Percentiles rank a stretch among this genome's conserved stretches.
These are phyloP conservation scores for Jackrogersella multiformis DNA, from an alignment of 495 filamentous ascomycete genomes.

Conservation along the genomic window DNA sequence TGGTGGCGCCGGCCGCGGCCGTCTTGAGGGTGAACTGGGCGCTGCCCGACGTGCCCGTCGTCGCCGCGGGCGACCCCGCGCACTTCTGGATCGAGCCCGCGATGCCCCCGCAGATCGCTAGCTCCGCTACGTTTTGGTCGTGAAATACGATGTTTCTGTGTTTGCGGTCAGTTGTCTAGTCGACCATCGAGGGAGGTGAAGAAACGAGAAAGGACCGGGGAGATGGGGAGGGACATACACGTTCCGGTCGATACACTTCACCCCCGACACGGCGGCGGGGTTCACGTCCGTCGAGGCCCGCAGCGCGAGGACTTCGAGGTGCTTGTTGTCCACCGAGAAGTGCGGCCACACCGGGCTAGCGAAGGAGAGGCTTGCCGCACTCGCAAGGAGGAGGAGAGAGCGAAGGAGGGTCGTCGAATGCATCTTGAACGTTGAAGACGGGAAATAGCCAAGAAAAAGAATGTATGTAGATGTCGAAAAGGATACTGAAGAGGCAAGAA, in stretches of 20 bases:
- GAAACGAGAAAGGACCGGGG: not conserved
- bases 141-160: slow-evolving; percentile 61
- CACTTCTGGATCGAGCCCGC: slow-evolving; percentile 57
- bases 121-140: slow-evolving; percentile 63
- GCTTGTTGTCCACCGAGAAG: slow-evolving; percentile 40
- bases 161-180: too few relatives aligned
- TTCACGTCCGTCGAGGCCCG: slow-evolving; percentile 47
- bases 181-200: too few relatives aligned
- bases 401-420: slow-evolving; percentile 35
- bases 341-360: slow-evolving; percentile 41
- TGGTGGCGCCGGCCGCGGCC: slow-evolving; percentile 49
- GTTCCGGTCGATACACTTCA: slow-evolving; percentile 48
- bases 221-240: slow-evolving; percentile 39
- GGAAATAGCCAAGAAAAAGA: not conserved
- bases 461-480: not conserved
- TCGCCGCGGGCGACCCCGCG: slow-evolving; percentile 49
- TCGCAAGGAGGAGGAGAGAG: slow-evolving; percentile 28
- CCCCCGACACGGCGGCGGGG: slow-evolving; percentile 47
- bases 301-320: slow-evolving; percentile 49
- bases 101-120: slow-evolving; percentile 64
- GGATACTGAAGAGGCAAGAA: slow-evolving; percentile 1
- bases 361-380: slow-evolving; percentile 26
- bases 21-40: slow-evolving; percentile 58
- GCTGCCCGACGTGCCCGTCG: slow-evolving; percentile 54
- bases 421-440: slow-evolving; percentile 27